Evolutionary conservation across 371 early-diverging fungal species (phyloP).

Genomic region (Thermomucor indicae-seudaticae): DNA sequence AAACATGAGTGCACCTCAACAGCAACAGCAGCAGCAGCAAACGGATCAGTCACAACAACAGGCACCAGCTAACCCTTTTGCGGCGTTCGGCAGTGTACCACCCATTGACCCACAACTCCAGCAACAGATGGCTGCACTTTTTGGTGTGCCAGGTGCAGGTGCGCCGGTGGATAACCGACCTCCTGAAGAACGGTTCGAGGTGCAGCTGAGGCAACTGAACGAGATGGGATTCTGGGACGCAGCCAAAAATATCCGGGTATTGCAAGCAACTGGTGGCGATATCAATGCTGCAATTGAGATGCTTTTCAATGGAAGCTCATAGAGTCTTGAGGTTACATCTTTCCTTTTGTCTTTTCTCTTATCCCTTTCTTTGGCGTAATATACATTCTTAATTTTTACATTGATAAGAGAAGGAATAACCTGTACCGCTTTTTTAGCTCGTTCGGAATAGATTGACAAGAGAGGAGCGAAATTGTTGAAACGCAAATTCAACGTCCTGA

Average conservation of each 20-base stretch:
- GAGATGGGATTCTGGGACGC: conserved; percentile 98
- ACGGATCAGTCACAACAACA: conserved; percentile 16
- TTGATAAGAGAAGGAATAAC: too few species aligned
- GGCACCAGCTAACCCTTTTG: conserved; percentile 64
- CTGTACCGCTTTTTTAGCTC: conserved; percentile 16
- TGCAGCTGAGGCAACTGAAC: conserved; percentile 87
- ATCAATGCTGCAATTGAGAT: conserved; percentile 93
- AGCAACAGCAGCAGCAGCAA: conserved; percentile 9
- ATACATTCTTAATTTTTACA: too few species aligned
- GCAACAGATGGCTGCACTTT: conserved; percentile 41
- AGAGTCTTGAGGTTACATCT: background rate
- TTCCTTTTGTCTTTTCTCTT: background rate
- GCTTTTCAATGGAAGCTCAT: conserved; percentile 48
- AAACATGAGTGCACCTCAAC: conserved; percentile 27
- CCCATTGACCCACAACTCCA: conserved; percentile 46
- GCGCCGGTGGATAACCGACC: conserved; percentile 50
- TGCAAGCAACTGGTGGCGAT: conserved; percentile 83
- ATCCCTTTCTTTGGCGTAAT: too few species aligned
- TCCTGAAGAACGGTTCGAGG: conserved; percentile 88
- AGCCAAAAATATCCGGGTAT: conserved; percentile 84
- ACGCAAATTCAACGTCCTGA: conserved; percentile 31
- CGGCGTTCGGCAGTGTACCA: conserved; percentile 48
- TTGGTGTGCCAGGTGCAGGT: conserved; percentile 28
- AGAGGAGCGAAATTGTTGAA: conserved; percentile 36
- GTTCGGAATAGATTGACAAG: conserved; percentile 37